Evolutionary conservation across 108 stramenopile genomes (phyloP), one percentile per base, ranked within the genome.

Genomic region (Cyclotella choctawhatcheeana): DNA sequence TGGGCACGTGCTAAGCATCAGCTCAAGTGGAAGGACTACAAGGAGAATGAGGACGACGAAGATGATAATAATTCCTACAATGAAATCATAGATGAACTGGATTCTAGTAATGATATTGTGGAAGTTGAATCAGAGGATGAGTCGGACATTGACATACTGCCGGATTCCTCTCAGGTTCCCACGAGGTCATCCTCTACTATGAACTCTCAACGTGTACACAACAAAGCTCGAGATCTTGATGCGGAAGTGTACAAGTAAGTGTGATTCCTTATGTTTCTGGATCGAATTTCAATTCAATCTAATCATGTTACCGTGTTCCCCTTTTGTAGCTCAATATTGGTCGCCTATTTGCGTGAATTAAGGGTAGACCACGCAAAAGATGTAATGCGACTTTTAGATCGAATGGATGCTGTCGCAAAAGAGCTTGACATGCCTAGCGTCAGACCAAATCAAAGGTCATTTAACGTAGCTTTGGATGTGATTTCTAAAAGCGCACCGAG

Each of bases 381-480:
- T 24, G 76, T 73, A 0, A 71, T 87, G 58, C 34, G 17, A 27
- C 82, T 92, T 18, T 55, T 92, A 27, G 68, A 78, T 51, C 82
- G 85, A 18, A 92, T 92, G 90, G 77, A 88, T 65, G 29, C 48
- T 6, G 59, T 87, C 35, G 82, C 86, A 14, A 67, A 63, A 43
- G 85, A 89, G 50, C 44, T 77, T 14, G 70, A 87, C 40, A 79
- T 80, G 74, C 58, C 72, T 6, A 69, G 67, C 21, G 79, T 81
- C 24, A 84, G 74, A 43, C 87, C 87, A 16, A 82, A 82, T 48
- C 59, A 66, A 2, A 63, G 76, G 29, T 77, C 76, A n/a, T 82
- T 78, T 56, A 82, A 74, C 45, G 48, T 67, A 18, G 81, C 81
- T 6, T 52, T 82, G 26, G 60, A 73, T 37, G 76, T 78, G 22